phyloP scores from a whole-genome alignment of 164 flowering plant species.

The Tetrastigma voinierianum region DNA sequence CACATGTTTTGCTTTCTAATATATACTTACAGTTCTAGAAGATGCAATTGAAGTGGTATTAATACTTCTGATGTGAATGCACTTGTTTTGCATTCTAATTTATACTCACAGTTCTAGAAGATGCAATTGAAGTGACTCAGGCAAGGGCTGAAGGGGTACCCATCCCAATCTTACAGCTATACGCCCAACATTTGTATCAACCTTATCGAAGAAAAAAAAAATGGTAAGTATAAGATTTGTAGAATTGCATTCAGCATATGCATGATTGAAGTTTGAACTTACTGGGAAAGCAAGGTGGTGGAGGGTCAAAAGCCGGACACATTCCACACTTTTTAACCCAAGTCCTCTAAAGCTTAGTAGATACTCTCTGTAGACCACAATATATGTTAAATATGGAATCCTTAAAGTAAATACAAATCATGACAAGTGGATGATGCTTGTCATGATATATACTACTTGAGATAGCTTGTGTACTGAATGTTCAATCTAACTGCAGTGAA shows the following conservation, averaged over 20 bases:
- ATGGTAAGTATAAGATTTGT: constrained; percentile 1
- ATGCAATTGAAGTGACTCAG: constrained; percentile 60
- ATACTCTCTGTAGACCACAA: constrained; percentile 55
- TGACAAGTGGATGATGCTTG: no score
- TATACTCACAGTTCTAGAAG: constrained; percentile 51
- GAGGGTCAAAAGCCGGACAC: constrained; percentile 90
- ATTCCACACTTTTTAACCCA: constrained; percentile 98
- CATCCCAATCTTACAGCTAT: constrained; percentile 62
- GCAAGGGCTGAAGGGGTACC: constrained; percentile 58
- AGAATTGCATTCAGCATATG: background rate
- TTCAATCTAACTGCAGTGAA: background rate
- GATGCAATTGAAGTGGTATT: no score
- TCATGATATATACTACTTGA: no score
- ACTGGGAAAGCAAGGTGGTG: constrained; percentile 98
- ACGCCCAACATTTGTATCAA: constrained; percentile 60
- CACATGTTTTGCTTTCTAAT: background rate
- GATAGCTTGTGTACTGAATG: background rate
- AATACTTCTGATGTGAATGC: background rate
- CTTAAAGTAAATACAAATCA: no score
- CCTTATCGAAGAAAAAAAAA: constrained; percentile 19
- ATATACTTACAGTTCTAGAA: no score
- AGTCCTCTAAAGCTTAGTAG: constrained; percentile 86
- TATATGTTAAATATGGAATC: background rate
- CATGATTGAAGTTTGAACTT: constrained; percentile 28
- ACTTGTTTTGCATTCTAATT: background rate